A percentile compares a stretch with the other conserved stretches of the same genome.
phyloP scores from a whole-genome alignment of 2,329 filamentous ascomycete species.

The Aspergillus sergii region DNA sequence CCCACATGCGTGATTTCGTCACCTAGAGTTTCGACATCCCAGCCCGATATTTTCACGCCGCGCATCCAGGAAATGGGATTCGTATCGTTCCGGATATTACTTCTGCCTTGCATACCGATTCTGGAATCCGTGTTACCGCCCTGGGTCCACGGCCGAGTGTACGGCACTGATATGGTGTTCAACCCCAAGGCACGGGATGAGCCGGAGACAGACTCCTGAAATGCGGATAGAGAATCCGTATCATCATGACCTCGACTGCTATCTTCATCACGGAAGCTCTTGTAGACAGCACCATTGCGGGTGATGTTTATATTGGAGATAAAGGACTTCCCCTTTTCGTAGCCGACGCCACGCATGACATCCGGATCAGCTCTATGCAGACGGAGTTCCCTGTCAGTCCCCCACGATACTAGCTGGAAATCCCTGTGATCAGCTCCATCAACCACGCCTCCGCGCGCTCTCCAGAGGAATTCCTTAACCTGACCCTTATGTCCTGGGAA shows the following conservation, averaged over 20 bases:
- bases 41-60: slow-evolving; percentile 61
- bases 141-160: slow-evolving; percentile 50
- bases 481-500: slow-evolving; percentile 62
- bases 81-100: slow-evolving; percentile 51
- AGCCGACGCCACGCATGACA: slow-evolving; percentile 69
- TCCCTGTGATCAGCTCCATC: slow-evolving; percentile 79
- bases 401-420: slow-evolving; percentile 93
- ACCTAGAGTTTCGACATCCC: slow-evolving; percentile 58
- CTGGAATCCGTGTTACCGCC: slow-evolving; percentile 52
- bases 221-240: slow-evolving; percentile 33
- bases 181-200: slow-evolving; percentile 42
- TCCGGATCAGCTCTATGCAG: slow-evolving; percentile 72
- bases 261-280: slow-evolving; percentile 77
- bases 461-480: slow-evolving; percentile 91
- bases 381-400: slow-evolving; percentile 78
- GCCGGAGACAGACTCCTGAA: slow-evolving; percentile 23
- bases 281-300: slow-evolving; percentile 81
- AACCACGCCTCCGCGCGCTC: slow-evolving; percentile 69
- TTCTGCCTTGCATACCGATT: slow-evolving; percentile 52
- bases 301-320: slow-evolving; percentile 71
- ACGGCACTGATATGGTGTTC: slow-evolving; percentile 56
- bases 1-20: slow-evolving; percentile 65
- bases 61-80: slow-evolving; percentile 68
- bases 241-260: slow-evolving; percentile 61
- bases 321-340: slow-evolving; percentile 68